phyloP scores from a whole-genome alignment of 2,329 filamentous ascomycete genomes.

The Endoconidiophora polonica region DNA sequence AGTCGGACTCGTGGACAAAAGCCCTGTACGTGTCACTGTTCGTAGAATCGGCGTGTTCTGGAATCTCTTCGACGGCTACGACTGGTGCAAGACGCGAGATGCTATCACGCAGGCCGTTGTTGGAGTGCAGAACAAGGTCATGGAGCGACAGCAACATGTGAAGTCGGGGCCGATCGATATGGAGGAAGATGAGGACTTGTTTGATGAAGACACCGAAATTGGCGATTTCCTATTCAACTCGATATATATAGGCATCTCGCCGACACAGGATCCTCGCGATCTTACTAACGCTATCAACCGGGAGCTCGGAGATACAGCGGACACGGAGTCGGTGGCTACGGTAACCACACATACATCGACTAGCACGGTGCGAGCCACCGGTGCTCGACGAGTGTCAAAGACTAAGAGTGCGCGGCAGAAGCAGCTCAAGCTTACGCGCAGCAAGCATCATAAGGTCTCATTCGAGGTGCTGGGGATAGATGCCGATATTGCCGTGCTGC shows the following conservation, averaged over 20 bases:
- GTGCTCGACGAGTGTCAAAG: constrained; percentile 32
- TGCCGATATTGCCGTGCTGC: constrained; percentile 67
- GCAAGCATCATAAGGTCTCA: constrained; percentile 84
- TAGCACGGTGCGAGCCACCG: constrained; percentile 31
- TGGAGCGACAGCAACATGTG: constrained; percentile 27
- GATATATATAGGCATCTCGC: constrained; percentile 87
- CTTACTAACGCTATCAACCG: constrained; percentile 73
- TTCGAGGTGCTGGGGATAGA: constrained; percentile 80
- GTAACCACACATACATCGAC: constrained; percentile 56
- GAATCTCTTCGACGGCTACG: constrained; percentile 96
- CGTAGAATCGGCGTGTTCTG: constrained; percentile 87
- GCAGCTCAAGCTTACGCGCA: constrained; percentile 63
- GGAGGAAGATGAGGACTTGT: constrained; percentile 38
- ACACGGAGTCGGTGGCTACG: constrained; percentile 60
- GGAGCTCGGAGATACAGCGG: constrained; percentile 74
- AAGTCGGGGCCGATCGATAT: constrained; percentile 12
- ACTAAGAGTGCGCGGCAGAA: constrained; percentile 32
- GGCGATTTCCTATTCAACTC: constrained; percentile 97
- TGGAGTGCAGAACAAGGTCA: constrained; percentile 67
- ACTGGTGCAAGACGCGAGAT: constrained; percentile 79
- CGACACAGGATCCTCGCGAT: constrained; percentile 70
- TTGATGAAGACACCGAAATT: constrained; percentile 72
- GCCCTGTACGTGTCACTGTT: constrained; percentile 61
- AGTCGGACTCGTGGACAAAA: constrained; percentile 41
- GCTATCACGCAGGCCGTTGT: constrained; percentile 77